Evolutionary conservation across 2,329 filamentous ascomycete species (phyloP).

Genomic region (Salinomyces thailandicus): DNA sequence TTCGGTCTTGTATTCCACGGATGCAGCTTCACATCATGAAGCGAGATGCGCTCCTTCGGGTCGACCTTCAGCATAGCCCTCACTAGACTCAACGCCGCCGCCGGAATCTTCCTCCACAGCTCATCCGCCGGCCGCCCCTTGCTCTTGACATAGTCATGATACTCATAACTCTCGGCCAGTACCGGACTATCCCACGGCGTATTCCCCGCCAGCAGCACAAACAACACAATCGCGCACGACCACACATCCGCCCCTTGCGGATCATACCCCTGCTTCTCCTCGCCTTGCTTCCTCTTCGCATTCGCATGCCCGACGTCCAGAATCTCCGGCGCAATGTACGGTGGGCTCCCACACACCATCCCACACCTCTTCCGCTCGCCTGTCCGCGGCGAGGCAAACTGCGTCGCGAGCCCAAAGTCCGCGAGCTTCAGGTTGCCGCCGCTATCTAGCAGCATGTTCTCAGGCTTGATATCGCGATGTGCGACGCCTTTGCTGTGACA

Average conservation of each 20-base stretch:
- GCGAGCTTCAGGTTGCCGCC: slow-evolving; percentile 86
- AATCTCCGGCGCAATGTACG: slow-evolving; percentile 95
- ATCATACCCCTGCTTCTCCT: slow-evolving; percentile 51
- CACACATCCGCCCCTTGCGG: slow-evolving; percentile 85
- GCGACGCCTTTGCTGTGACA: slow-evolving; percentile 95
- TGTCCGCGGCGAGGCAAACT: slow-evolving; percentile 70
- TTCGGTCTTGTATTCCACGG: slow-evolving; percentile 90
- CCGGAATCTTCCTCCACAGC: slow-evolving; percentile 70
- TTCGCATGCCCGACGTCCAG: slow-evolving; percentile 40
- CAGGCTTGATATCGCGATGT: slow-evolving; percentile 65
- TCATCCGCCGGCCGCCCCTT: slow-evolving; percentile 63
- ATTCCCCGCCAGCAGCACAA: slow-evolving; percentile 88
- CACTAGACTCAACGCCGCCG: slow-evolving; percentile 66
- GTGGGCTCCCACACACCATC: slow-evolving; percentile 89
- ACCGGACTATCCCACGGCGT: slow-evolving; percentile 91
- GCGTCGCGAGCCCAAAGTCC: slow-evolving; percentile 89
- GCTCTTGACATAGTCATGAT: slow-evolving; percentile 70
- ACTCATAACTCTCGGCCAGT: slow-evolving; percentile 77
- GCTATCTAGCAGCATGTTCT: slow-evolving; percentile 83
- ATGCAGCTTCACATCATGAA: slow-evolving; percentile 77
- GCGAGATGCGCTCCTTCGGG: slow-evolving; percentile 63
- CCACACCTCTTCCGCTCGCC: slow-evolving; percentile 70
- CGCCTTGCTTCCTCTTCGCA: slow-evolving; percentile 34
- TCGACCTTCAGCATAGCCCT: slow-evolving; percentile 89
- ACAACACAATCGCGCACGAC: slow-evolving; percentile 97